phyloP scores from a whole-genome alignment of 768 basidiomycete species.

The Leucosporidium scottii region DNA sequence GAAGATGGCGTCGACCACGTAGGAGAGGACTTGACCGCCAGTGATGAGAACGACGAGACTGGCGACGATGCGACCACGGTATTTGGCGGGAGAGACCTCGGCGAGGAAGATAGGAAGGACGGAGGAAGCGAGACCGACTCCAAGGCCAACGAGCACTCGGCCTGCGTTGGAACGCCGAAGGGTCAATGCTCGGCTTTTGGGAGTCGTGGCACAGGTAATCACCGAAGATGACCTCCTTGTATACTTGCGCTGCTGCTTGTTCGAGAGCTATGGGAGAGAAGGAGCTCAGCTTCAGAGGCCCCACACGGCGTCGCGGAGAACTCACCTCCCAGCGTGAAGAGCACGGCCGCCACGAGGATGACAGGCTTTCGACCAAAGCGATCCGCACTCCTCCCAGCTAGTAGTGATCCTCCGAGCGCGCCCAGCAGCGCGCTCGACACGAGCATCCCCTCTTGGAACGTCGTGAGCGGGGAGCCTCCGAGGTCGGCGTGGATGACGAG shows the following conservation, averaged over 20 bases:
- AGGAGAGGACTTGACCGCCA: constrained; percentile 29
- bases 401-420: constrained; percentile 8
- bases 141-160: constrained; percentile 20
- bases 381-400: constrained; percentile 17
- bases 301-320: not conserved
- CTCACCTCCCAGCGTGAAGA: constrained; percentile 19
- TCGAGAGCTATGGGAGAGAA: constrained; percentile 14
- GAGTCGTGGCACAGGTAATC: not conserved
- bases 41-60: constrained; percentile 28
- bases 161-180: not conserved
- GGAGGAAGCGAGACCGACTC: constrained; percentile 21
- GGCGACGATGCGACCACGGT: constrained; percentile 26
- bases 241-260: constrained; percentile 25
- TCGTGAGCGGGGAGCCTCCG: constrained; percentile 14
- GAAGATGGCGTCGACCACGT: constrained; percentile 22
- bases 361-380: constrained; percentile 21
- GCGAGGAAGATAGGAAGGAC: constrained; percentile 28
- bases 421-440: constrained; percentile 17
- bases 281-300: not conserved
- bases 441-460: constrained; percentile 17
- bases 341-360: constrained; percentile 12
- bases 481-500: constrained; percentile 6
- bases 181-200: not conserved
- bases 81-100: constrained; percentile 21
- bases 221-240: constrained; percentile 31